Evolutionary conservation across 2,329 filamentous ascomycete species (phyloP), one percentile per base, ranked within the genome.

Genomic region (Fusarium musae): DNA sequence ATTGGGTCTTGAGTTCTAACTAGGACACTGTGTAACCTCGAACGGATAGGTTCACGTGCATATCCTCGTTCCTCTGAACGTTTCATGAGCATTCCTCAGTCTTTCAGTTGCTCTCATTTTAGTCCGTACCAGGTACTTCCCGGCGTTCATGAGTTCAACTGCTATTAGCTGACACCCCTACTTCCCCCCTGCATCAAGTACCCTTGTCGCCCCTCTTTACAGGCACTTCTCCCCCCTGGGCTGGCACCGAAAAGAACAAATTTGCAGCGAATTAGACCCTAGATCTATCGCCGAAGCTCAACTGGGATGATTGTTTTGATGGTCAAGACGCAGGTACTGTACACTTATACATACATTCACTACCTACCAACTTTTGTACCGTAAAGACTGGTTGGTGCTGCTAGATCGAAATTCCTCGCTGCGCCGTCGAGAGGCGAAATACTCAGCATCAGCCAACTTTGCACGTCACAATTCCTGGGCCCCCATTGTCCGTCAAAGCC

Each of bases 391-490:
- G 59, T 23, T 39, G 40, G 34, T 66, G n/a, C 21, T 58, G 36
- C 46, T 66, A 50, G 65, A 64, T 53, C 62, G 66, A 72, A 73
- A 74, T 75, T 76, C 74, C 66, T 63, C 58, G 43, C 58, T 62
- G 59, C 59, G 63, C 72, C 75, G 62, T 74, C 75, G 53, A 69
- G 49, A 63, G 54, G 63, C 64, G 54, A 70, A 61, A 59, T 66
- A 73, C 65, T 70, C 66, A 73, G 65, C 52, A 64, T 63, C 53
- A 70, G 63, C 69, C 60, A 71, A 67, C 66, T 74, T 72, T 75
- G 75, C 75, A 78, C 74, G 74, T 75, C 75, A 73, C 75, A 75
- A 76, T 74, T 76, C 73, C 56, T 70, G 40, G 50, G 50, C 66
- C 63, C 70, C 62, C 65, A 69, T 63, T 49, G 54, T 50, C 39